Evolutionary conservation across 2,329 filamentous ascomycete genomes (phyloP).

Genomic region (Cephalotrichum gorgonifer): DNA sequence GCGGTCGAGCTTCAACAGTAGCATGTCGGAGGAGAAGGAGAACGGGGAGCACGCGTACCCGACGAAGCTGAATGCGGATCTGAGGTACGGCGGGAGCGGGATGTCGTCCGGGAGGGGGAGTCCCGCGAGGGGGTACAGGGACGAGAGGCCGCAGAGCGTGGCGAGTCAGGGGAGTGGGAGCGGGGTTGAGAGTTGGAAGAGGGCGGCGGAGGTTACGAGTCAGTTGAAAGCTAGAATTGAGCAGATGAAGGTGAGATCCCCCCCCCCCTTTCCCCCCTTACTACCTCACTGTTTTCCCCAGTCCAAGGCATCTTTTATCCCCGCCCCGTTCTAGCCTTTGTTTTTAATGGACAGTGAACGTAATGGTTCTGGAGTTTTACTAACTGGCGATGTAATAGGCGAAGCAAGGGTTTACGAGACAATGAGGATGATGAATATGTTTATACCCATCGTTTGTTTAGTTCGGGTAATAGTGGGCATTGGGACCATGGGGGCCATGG

Average conservation of each 20-base stretch:
- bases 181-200: conserved; percentile 86
- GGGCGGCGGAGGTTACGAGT: conserved; percentile 94
- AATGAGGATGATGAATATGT: background rate
- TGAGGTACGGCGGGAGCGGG: conserved; percentile 34
- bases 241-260: conserved; percentile 70
- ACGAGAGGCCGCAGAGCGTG: conserved; percentile 17
- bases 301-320: background rate
- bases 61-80: conserved; percentile 44
- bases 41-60: conserved; percentile 45
- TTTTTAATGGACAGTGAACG: background rate
- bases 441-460: background rate
- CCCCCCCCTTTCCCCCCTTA: background rate
- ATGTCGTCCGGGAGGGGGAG: background rate
- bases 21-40: conserved; percentile 67
- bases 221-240: conserved; percentile 96
- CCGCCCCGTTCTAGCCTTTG: background rate
- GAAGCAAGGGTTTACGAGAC: background rate
- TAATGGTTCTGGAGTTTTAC: background rate
- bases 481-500: too few species aligned
- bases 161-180: background rate
- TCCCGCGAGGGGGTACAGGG: conserved; percentile 2
- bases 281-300: background rate
- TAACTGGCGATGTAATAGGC: background rate
- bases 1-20: conserved; percentile 53
- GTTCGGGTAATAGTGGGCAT: too few species aligned